Evolutionary conservation across 306 rosid genomes (phyloP).

Genomic region (Gynostemma pentaphyllum): DNA sequence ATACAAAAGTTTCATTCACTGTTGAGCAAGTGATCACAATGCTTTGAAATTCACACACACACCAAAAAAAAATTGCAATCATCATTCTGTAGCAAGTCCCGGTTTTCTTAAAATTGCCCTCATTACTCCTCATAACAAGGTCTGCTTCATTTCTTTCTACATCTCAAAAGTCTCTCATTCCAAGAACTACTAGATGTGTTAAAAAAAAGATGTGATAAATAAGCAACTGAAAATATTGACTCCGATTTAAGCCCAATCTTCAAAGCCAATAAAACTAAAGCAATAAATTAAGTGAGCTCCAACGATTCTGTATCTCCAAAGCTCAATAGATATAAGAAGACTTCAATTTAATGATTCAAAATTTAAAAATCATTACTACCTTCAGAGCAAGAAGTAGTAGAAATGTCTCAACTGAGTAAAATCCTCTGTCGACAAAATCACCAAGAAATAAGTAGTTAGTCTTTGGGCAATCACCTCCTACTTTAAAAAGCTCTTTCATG

Average conservation of each 20-base stretch:
- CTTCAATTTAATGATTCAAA: not conserved
- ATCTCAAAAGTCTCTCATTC: not conserved
- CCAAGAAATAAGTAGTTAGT: conserved; percentile 96
- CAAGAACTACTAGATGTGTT: not conserved
- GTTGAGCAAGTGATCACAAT: not conserved
- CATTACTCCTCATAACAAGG: not conserved
- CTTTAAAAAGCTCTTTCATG: conserved; percentile 98
- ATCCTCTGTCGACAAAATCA: conserved; percentile 97
- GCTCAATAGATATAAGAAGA: not conserved
- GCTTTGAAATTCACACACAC: no score
- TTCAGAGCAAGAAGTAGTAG: conserved; percentile 88
- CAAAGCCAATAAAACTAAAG: not conserved
- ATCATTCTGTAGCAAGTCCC: not conserved
- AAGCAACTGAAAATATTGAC: not conserved
- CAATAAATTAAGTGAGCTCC: not conserved
- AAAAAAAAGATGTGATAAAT: not conserved
- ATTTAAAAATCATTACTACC: conserved; percentile 31
- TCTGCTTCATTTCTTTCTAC: not conserved
- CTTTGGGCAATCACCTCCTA: conserved; percentile 97
- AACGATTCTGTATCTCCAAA: not conserved
- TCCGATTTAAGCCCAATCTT: not conserved
- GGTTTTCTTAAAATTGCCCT: no score
- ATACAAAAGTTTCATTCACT: not conserved
- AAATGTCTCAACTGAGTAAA: conserved; percentile 87
- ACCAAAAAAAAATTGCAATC: not conserved